Percentiles rank a stretch among this genome's conserved stretches.
These are phyloP conservation scores for Hypomyces perniciosus DNA, from an alignment of 2,329 filamentous ascomycete genomes.

Conservation along the genomic window DNA sequence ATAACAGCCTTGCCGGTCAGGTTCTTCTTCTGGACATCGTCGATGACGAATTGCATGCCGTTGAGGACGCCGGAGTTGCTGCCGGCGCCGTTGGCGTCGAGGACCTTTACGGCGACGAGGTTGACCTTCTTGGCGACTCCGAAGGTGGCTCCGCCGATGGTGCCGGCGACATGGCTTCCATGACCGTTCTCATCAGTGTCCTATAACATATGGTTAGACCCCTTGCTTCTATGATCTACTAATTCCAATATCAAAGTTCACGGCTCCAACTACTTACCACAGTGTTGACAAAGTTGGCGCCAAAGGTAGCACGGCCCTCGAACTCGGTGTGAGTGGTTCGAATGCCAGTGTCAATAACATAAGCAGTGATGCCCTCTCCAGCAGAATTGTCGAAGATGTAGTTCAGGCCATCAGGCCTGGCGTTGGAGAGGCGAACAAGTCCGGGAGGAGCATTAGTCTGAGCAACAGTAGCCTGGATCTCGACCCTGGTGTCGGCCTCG, in stretches of 20 bases:
- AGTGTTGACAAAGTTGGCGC: conserved; percentile 45
- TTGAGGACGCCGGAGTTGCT: conserved; percentile 41
- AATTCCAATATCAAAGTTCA: background rate
- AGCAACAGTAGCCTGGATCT: conserved; percentile 36
- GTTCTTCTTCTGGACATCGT: conserved; percentile 38
- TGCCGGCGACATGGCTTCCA: conserved; percentile 59
- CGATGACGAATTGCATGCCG: conserved; percentile 52
- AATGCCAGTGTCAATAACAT: conserved; percentile 62
- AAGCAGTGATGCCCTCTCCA: conserved; percentile 53
- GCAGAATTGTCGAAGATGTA: conserved; percentile 46
- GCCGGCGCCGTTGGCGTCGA: conserved; percentile 38
- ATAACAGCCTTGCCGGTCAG: conserved; percentile 50
- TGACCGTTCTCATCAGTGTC: conserved; percentile 56
- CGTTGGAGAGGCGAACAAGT: conserved; percentile 47
- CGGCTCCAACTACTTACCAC: conserved; percentile 30
- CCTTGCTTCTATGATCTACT: background rate
- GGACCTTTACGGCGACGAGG: conserved; percentile 55
- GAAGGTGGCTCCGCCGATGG: conserved; percentile 53
- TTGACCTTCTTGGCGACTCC: conserved; percentile 55
- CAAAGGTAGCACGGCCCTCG: conserved; percentile 48
- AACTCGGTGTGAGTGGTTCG: conserved; percentile 49
- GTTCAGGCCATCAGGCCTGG: conserved; percentile 23
- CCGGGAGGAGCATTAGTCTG: conserved; percentile 50
- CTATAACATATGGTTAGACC: conserved; percentile 18
- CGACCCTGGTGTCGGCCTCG: conserved; percentile 47